phyloP scores from a whole-genome alignment of 2,329 filamentous ascomycete genomes.

The Diplodia mutila region DNA sequence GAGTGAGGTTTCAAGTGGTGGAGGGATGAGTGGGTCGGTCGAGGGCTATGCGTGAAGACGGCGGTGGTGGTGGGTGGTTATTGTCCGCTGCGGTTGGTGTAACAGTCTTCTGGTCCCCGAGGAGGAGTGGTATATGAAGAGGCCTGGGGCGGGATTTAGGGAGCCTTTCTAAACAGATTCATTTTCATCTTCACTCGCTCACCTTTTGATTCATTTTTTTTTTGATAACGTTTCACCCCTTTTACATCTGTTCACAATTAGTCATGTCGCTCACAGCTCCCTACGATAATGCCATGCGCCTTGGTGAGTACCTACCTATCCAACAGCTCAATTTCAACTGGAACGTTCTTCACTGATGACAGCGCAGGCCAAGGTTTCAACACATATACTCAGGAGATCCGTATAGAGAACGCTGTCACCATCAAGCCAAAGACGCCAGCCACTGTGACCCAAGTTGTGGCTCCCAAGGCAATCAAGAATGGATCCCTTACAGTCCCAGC shows the following conservation, averaged over 20 bases:
- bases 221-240: background rate
- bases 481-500: background rate
- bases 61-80: background rate
- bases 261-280: conserved; percentile 42
- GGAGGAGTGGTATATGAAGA: too few relatives aligned
- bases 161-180: background rate
- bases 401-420: conserved; percentile 43
- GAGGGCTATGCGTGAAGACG: background rate
- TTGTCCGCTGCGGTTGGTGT: conserved; percentile 5
- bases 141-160: background rate
- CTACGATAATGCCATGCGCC: conserved; percentile 45
- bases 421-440: conserved; percentile 26
- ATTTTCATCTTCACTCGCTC: background rate
- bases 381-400: conserved; percentile 47
- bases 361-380: conserved; percentile 43
- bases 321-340: background rate
- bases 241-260: background rate
- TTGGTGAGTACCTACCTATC: conserved; percentile 31
- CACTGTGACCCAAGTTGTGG: conserved; percentile 24
- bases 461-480: conserved; percentile 1
- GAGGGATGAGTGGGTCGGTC: background rate
- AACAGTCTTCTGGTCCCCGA: background rate
- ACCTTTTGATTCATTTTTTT: background rate
- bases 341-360: background rate
- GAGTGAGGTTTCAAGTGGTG: conserved; percentile 9